These are phyloP conservation scores for Wickerhamiella australiensis DNA, from an alignment of 805 yeast species.

Conservation along the genomic window DNA sequence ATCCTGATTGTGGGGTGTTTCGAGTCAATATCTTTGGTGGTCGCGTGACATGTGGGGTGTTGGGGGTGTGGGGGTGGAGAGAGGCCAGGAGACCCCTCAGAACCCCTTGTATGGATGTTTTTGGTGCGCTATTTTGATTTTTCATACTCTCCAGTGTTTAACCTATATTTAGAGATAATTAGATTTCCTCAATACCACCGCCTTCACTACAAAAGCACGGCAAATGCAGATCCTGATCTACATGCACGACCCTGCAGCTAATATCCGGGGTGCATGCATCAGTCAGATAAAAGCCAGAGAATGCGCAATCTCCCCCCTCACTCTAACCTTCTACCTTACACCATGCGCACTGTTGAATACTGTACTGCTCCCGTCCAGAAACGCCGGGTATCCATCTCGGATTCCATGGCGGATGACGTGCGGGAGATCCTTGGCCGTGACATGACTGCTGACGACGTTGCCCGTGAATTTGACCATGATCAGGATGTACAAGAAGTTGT, in stretches of 20 bases:
- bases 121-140: neutral
- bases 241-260: neutral
- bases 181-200: neutral
- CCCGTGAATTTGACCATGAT: conserved; percentile 15
- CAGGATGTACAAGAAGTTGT: conserved; percentile 14
- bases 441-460: conserved; percentile 16
- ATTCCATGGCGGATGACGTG: conserved; percentile 17
- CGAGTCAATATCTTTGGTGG: neutral
- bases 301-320: too few relatives aligned
- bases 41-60: conserved; percentile 7
- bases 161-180: neutral
- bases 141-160: neutral
- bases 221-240: too few relatives aligned
- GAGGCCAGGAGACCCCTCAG: neutral
- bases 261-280: conserved; percentile 10
- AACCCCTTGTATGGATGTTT: too few relatives aligned
- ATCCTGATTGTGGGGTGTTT: neutral
- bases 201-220: too few relatives aligned
- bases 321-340: neutral
- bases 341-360: conserved; percentile 15
- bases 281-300: neutral
- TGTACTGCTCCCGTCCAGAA: conserved; percentile 16
- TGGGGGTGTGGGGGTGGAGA: neutral
- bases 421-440: conserved; percentile 16
- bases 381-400: conserved; percentile 17